Conservation (phyloP, 176 grass and related monocot species). For the maize (Zea mays) region Zm-B73-REFERENCE-NAM-5.0 NC_050098.1:205890001-205890500, state of each 20-base stretch:
- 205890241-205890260: neutral
- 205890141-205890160: neutral
- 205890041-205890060: too few species aligned
- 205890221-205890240: neutral
- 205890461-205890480: neutral
- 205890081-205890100: slow-evolving; percentile 24
- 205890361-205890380: slow-evolving; percentile 34
- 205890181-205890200: neutral
- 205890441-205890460: neutral
- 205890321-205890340: slow-evolving; percentile 20
- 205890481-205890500: slow-evolving; percentile 5
- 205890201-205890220: neutral
- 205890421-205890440: slow-evolving; percentile 29
- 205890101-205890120: slow-evolving; percentile 25
- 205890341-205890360: slow-evolving; percentile 36
- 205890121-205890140: neutral
- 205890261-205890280: neutral
- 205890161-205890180: neutral
- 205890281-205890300: neutral
- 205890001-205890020: slow-evolving; percentile 18
- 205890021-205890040: neutral
- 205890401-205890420: slow-evolving; percentile 42
- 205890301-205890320: neutral
- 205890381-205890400: slow-evolving; percentile 32
- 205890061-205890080: too few species aligned